Evolutionary conservation across 2,329 filamentous ascomycete genomes (phyloP).

Genomic region (Mycosphaerelloides madeirae): DNA sequence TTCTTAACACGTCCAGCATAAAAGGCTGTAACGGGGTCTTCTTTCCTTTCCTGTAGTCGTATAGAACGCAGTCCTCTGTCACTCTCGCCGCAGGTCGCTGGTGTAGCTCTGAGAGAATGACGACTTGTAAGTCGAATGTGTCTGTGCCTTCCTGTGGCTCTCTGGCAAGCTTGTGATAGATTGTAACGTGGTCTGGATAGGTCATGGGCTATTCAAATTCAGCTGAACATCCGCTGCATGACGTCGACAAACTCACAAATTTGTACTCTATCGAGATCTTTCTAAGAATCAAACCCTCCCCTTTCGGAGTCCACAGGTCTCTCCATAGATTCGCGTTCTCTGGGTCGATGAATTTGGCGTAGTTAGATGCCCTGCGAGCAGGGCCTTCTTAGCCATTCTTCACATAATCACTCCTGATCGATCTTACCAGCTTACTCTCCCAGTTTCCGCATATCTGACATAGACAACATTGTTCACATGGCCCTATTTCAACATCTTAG

Average conservation of each 20-base stretch:
- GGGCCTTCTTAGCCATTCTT: too few relatives aligned
- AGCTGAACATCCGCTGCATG: conserved; percentile 47
- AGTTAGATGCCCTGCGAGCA: conserved; percentile 56
- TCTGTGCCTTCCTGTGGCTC: conserved; percentile 48
- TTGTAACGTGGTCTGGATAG: conserved; percentile 75
- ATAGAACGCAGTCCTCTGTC: conserved; percentile 72
- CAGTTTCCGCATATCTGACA: conserved; percentile 76
- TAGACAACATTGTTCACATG: conserved; percentile 89
- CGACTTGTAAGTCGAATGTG: conserved; percentile 56
- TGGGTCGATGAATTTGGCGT: conserved; percentile 60
- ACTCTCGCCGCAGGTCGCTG: conserved; percentile 68
- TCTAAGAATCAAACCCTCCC: conserved; percentile 69
- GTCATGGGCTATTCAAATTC: conserved; percentile 62
- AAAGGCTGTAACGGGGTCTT: conserved; percentile 58
- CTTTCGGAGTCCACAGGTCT: conserved; percentile 61
- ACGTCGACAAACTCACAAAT: conserved; percentile 76
- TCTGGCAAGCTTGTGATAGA: conserved; percentile 69
- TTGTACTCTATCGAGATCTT: conserved; percentile 82
- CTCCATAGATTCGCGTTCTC: conserved; percentile 60
- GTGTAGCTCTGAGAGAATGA: conserved; percentile 70
- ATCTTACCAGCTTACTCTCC: conserved; percentile 77
- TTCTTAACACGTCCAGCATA: conserved; percentile 56
- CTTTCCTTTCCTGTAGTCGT: conserved; percentile 61
- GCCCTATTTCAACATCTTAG: conserved; percentile 36
- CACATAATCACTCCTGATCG: too few relatives aligned